Base-by-base conservation (phyloP, 768 basidiomycete genomes). In the Suillus cothurnatus region DNA sequence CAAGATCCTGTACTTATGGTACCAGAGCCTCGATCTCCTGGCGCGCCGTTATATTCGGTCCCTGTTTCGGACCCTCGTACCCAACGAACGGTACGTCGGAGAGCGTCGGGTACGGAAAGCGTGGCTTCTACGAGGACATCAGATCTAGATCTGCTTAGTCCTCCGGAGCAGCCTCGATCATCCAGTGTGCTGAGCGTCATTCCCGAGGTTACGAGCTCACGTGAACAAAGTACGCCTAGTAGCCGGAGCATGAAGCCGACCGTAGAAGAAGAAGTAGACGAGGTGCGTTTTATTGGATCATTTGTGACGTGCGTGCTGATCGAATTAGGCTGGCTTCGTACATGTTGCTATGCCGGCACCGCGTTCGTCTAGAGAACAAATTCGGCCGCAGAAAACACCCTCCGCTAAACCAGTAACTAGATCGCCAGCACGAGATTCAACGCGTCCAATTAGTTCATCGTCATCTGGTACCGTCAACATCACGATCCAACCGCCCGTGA, bases 61-160 rank as follows among this genome's bases (percentile, higher is more conserved):
- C 32, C 64, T 45, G 53, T 68, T 5, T 59, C 58, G 7, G 58
- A 59, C 3, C 8, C 58, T 12, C 76, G 78, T 52, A 73, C 72
- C 8, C 72, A 73, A 26, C 82, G 78, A 63, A 77, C 74, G 57
- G 70, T 80, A 34, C 80, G 78, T 57, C 77, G 80, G n/a, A 75
- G 73, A 64, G 82, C 84, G 2, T 89, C 88, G 1, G 78, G 80
- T n/a, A 28, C 58, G 28, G 86, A 82, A 43, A 86, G 86, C 19
- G 65, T 79, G 52, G 71, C 75, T 49, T 88, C 87, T 6, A 79
- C 82, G 1, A 69, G 77, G 19, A 78, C 85, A 19, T 88, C 86
- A 9, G 83, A 84, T 60, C 78, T 86, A 23, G 86, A 86, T 57
- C 76, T 87, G 50, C 70, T 87, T 60, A 82, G 81, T 34, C 82